Base-by-base conservation (phyloP, 2,329 filamentous ascomycete genomes). In the Helminthosporium solani region DNA sequence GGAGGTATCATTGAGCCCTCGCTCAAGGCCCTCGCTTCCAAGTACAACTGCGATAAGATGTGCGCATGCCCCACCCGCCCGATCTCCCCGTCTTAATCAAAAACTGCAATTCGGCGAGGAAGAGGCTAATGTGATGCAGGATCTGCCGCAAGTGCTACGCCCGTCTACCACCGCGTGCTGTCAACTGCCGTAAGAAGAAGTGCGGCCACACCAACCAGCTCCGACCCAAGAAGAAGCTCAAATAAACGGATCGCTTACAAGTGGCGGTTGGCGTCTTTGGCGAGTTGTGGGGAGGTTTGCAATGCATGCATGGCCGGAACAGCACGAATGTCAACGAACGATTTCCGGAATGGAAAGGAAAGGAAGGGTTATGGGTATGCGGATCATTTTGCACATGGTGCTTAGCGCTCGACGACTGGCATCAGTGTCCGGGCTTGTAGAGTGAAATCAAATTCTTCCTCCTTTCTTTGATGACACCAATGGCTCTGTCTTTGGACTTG, bases 11-110 rank as follows among this genome's bases (percentile, higher is more conserved):
- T 68, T 41, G 92, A 97, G 85, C 94, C 94, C 70, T 96, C 91
- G 70, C 86, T 97, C 71, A 97, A 97, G 87, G 92, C 90, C 66
- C 86, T 97, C 60, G 92, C 92, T 73, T 91, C 87, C 82, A 96
- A 96, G 85, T 97, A 95, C 86, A 97, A 99, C 87, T 97, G 92
- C 88, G 94, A 97, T 67, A 96, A 96, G 87, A 92, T 92, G 87
- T 50, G 31, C 38, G 46, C 44, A 28, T n/a, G 20, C 23, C 27
- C 33, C 36, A 33, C 18, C 20, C 18, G 18, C 23, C 19, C 38
- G 21, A 15, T 20, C 19, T 14, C 25, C 33, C 18, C n/a, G 31
- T 37, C 34, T 14, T 8, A 15, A 23, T 15, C 14, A 18, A 9
- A 15, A 18, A 39, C 18, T 20, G n/a, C 23, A 36, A 28, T 25